phyloP scores from a whole-genome alignment of 208 protist species.

The Leishmania martiniquensis region DNA sequence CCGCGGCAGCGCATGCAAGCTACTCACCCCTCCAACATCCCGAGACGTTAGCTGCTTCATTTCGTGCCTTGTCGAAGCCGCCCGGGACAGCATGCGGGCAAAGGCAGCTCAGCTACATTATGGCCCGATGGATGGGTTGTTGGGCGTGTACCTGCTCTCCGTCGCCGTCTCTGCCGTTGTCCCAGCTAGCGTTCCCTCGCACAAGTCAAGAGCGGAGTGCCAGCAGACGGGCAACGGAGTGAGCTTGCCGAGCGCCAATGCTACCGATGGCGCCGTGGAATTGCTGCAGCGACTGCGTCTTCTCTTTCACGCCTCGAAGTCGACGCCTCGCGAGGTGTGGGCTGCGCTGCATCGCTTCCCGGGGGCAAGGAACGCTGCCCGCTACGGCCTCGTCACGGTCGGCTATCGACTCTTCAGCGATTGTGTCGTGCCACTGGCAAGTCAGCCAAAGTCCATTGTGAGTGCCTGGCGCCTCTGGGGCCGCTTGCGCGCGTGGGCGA shows the following conservation, averaged over 20 bases:
- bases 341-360: conserved; percentile 11
- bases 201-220: neutral
- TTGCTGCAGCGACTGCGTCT: conserved; percentile 15
- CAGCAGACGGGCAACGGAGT: neutral
- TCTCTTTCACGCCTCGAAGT: conserved; percentile 7
- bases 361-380: conserved; percentile 12
- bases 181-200: neutral
- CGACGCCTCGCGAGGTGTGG: conserved; percentile 19
- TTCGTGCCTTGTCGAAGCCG: conserved; percentile 34
- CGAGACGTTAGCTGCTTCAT: conserved; percentile 22
- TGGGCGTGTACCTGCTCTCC: conserved; percentile 57
- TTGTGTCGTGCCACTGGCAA: conserved; percentile 15
- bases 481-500: conserved; percentile 32
- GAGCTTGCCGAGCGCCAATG: neutral
- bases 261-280: neutral
- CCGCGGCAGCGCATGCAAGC: neutral
- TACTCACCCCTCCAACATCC: neutral
- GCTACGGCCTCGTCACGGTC: conserved; percentile 43
- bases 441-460: conserved; percentile 1
- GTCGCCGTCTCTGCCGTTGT: conserved; percentile 23
- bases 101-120: conserved; percentile 68
- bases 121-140: conserved; percentile 53
- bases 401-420: conserved; percentile 32
- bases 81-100: conserved; percentile 43
- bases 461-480: conserved; percentile 31